Evolutionary conservation across 2,329 filamentous ascomycete genomes (phyloP).

Genomic region (Monosporascus sp.): DNA sequence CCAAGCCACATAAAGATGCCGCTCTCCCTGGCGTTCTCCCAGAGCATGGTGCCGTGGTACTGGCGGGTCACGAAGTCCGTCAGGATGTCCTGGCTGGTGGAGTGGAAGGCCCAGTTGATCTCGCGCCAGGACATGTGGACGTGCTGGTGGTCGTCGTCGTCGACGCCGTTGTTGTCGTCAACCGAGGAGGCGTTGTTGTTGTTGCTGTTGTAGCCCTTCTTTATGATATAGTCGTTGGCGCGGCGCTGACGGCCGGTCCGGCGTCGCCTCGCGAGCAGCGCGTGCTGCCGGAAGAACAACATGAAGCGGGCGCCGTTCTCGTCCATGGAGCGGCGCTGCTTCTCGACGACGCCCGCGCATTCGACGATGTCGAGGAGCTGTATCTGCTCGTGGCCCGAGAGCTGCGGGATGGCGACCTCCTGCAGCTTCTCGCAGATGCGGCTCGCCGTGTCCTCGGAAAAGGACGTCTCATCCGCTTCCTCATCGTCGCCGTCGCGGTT

Average conservation of each 20-base stretch:
- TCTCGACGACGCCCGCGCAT: conserved; percentile 78
- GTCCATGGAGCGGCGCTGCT: conserved; percentile 83
- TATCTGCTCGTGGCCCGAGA: conserved; percentile 83
- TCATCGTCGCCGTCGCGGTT: conserved; percentile 60
- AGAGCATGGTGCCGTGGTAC: conserved; percentile 73
- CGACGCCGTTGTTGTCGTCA: too few relatives aligned
- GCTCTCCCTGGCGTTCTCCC: conserved; percentile 79
- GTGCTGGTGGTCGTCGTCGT: too few relatives aligned
- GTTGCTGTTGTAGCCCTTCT: too few relatives aligned
- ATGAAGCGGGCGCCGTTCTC: conserved; percentile 85
- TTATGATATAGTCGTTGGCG: too few relatives aligned
- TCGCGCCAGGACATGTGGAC: conserved; percentile 71
- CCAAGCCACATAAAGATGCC: conserved; percentile 95
- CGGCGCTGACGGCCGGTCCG: too few relatives aligned
- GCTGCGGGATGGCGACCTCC: conserved; percentile 67
- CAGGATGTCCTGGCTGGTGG: conserved; percentile 82
- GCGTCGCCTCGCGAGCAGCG: conserved; percentile 43
- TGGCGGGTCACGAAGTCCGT: conserved; percentile 77
- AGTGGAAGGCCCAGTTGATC: conserved; percentile 82
- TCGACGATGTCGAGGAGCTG: conserved; percentile 80
- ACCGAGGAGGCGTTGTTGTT: too few relatives aligned
- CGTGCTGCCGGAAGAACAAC: conserved; percentile 80
- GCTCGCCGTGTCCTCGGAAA: conserved; percentile 67
- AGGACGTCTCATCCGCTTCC: conserved; percentile 64
- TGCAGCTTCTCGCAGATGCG: conserved; percentile 74